Evolutionary conservation across 805 yeast genomes (phyloP), one percentile per base, ranked within the genome.

Genomic region (Yarrowia hollandica): DNA sequence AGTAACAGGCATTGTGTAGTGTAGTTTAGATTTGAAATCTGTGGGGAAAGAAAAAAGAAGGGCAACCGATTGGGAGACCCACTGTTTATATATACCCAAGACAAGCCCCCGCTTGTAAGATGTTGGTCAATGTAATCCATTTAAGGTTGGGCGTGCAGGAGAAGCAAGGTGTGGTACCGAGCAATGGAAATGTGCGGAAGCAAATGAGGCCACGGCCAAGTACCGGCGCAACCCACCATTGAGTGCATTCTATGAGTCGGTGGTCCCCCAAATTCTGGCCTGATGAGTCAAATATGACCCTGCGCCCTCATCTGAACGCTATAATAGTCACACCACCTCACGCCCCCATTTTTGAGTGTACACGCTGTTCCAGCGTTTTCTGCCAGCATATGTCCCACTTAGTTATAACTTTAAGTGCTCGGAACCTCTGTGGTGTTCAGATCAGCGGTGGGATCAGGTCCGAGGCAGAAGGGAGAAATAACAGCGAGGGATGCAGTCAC

Each of bases 1-100:
- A 46, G 64, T 62, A 61, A 52, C 57, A 60, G 65, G 65, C 68
- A 66, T 66, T 60, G 56, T 64, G 55, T 15, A 21, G 54, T 46
- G 55, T 48, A 48, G 55, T 31, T 31, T 48, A 48, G 55, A 48
- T 48, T 21, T 33, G 15, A 2, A 33, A 48, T 48, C 55, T 48
- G 55, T 48, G 55, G 55, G 55, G 55, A 48, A 46, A 23, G 30
- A 48, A 33, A n/a, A 48, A 22, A 48, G 37, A 33, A 21, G 26
- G 5, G 50, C 22, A n/a, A 48, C 39, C 15, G 30, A 48, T 48
- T 48, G 55, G 55, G 55, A 48, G 55, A 22, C 23, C 21, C 22
- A 10, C 28, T 48, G 55, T 48, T 48, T 48, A 48, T 48, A 48
- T 48, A 48, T 48, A 48, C 55, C 55, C 55, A 22, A 31, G 39